phyloP scores from a whole-genome alignment of 352 stramenopile species.

The Phytophthora capsici region DNA sequence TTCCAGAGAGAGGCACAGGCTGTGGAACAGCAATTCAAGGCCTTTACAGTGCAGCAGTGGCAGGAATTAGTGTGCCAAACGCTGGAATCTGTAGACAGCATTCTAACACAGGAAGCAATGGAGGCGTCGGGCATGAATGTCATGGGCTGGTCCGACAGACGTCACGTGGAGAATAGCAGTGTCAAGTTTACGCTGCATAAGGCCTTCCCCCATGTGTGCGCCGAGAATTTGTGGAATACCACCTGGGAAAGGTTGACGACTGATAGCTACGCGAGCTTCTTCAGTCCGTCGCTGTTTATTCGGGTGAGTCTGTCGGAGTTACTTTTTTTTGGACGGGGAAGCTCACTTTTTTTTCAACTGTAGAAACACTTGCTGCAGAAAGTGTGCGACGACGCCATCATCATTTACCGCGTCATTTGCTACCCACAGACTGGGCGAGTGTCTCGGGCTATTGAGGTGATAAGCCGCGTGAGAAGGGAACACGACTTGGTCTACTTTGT shows the following conservation, averaged over 20 bases:
- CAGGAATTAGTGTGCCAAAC: slow-evolving; percentile 43
- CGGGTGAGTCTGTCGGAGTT: slow-evolving; percentile 29
- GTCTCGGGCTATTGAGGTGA: slow-evolving; percentile 53
- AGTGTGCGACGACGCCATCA: slow-evolving; percentile 53
- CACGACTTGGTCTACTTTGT: slow-evolving; percentile 57
- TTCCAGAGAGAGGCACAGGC: slow-evolving; percentile 41
- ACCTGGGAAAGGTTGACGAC: slow-evolving; percentile 49
- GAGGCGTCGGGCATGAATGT: slow-evolving; percentile 42
- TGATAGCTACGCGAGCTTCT: slow-evolving; percentile 58
- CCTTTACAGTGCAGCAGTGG: slow-evolving; percentile 43
- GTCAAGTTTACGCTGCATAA: slow-evolving; percentile 63
- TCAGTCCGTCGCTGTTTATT: slow-evolving; percentile 54
- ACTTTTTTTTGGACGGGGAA: background rate
- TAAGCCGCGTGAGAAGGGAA: slow-evolving; percentile 48
- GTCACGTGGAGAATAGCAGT: slow-evolving; percentile 42
- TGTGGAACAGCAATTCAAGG: slow-evolving; percentile 40
- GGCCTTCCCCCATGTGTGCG: slow-evolving; percentile 50
- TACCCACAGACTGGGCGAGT: slow-evolving; percentile 47
- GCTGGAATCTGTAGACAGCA: slow-evolving; percentile 37
- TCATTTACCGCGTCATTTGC: slow-evolving; percentile 60
- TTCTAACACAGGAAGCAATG: slow-evolving; percentile 41
- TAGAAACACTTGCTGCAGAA: slow-evolving; percentile 57
- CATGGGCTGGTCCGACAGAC: slow-evolving; percentile 55
- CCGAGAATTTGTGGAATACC: slow-evolving; percentile 48
- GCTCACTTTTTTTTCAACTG: background rate